Percentiles rank a stretch among this genome's conserved stretches.
phyloP scores from a whole-genome alignment of 83 land plant genomes.

The Picea engelmannii region DNA sequence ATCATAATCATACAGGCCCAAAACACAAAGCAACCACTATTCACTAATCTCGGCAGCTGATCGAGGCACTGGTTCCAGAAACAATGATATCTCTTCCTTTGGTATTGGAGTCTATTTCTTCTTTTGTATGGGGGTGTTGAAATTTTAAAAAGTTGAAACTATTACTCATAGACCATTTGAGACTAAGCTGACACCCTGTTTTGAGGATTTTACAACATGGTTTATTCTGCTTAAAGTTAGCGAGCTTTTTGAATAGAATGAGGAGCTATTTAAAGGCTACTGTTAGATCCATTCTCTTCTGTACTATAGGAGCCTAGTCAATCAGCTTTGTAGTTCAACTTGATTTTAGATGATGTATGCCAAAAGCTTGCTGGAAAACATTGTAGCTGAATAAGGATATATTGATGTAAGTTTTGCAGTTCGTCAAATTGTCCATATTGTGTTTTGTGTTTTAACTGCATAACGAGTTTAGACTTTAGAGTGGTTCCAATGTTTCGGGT shows the following conservation, averaged over 20 bases:
- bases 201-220: background rate
- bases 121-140: background rate
- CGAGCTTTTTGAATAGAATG: background rate
- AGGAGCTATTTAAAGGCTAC: background rate
- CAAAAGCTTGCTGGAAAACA: background rate
- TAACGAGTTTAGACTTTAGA: too few species aligned
- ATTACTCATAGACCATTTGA: background rate
- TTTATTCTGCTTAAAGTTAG: background rate
- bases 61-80: background rate
- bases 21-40: too few species aligned
- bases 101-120: background rate
- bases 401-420: too few species aligned
- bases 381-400: too few species aligned
- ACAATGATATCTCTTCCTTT: background rate
- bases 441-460: too few species aligned
- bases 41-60: background rate
- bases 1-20: background rate
- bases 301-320: background rate
- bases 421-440: too few species aligned
- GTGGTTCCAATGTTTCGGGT: too few species aligned
- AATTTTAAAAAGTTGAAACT: background rate
- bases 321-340: background rate
- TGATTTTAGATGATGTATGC: background rate
- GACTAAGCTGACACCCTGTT: background rate
- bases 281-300: background rate